Percentiles rank a stretch among this genome's conserved stretches.
Conservation (phyloP, 352 stramenopile species). For the Globisporangium paddicum region DNA sequence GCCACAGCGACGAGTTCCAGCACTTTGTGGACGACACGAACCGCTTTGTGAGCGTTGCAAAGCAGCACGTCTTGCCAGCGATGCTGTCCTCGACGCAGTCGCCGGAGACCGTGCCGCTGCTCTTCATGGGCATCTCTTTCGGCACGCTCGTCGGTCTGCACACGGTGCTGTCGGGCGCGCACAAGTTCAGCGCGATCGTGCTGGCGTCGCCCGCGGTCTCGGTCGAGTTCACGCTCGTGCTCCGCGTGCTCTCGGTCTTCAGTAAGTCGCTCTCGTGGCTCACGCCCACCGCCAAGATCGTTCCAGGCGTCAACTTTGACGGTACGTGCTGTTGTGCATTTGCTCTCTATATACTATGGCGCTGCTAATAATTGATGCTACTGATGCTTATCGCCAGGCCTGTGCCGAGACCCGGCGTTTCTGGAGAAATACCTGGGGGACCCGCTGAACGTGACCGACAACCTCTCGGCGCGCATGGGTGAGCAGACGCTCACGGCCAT, state of each 20-base stretch:
- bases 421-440: constrained; percentile 51
- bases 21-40: constrained; percentile 75
- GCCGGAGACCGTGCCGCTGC: constrained; percentile 18
- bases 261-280: constrained; percentile 35
- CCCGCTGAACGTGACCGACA: constrained; percentile 39
- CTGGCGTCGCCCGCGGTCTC: constrained; percentile 55
- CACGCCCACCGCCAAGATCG: constrained; percentile 38
- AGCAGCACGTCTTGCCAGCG: constrained; percentile 26
- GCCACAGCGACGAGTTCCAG: constrained; percentile 45
- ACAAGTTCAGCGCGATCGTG: constrained; percentile 43
- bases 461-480: constrained; percentile 38
- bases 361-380: background rate
- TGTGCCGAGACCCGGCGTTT: constrained; percentile 34
- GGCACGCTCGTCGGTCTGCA: constrained; percentile 55
- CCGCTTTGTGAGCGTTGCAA: constrained; percentile 41
- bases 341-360: background rate
- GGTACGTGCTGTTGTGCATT: constrained; percentile 12
- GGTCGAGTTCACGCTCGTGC: constrained; percentile 47
- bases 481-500: constrained; percentile 24
- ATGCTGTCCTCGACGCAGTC: constrained; percentile 21
- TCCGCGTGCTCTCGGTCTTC: constrained; percentile 36
- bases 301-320: constrained; percentile 52
- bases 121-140: constrained; percentile 71
- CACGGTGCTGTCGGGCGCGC: constrained; percentile 39
- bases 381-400: constrained; percentile 20